Evolutionary conservation across 495 filamentous ascomycete genomes (phyloP).

Genomic region (Chaetomium cochliodes): DNA sequence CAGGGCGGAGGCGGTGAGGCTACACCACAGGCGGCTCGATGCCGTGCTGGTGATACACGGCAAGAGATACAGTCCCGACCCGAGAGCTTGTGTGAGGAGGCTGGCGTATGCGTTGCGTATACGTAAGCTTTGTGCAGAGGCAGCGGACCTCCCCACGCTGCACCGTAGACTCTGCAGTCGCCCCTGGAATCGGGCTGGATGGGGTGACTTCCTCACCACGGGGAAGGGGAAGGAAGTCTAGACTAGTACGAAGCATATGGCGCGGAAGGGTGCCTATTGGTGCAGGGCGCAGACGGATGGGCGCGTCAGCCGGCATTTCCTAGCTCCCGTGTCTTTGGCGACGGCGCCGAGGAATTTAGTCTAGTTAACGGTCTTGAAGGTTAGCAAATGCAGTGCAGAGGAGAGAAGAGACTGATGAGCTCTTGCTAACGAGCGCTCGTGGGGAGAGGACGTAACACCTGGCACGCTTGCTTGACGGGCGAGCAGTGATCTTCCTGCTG

Average conservation of each 20-base stretch:
- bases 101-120: not conserved
- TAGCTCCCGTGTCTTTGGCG: not conserved
- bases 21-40: constrained; percentile 8
- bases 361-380: not conserved
- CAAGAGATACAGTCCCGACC: not conserved
- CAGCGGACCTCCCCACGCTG: constrained; percentile 12
- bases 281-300: not conserved
- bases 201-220: not conserved
- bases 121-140: not conserved
- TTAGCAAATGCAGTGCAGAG: not conserved
- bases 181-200: not conserved
- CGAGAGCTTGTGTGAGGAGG: not conserved
- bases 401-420: too few species aligned
- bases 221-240: not conserved
- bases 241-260: not conserved
- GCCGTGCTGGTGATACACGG: not conserved
- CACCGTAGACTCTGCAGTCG: not conserved
- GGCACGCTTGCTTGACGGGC: too few species aligned
- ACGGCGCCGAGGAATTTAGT: not conserved
- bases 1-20: not conserved
- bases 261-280: not conserved
- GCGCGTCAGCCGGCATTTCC: not conserved
- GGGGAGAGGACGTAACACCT: too few species aligned
- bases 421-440: too few species aligned
- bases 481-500: not conserved